Evolutionary conservation across 2,329 filamentous ascomycete species (phyloP), one percentile per base, ranked within the genome.

Genomic region (Ophiocordyceps camponoti-rufipedis): DNA sequence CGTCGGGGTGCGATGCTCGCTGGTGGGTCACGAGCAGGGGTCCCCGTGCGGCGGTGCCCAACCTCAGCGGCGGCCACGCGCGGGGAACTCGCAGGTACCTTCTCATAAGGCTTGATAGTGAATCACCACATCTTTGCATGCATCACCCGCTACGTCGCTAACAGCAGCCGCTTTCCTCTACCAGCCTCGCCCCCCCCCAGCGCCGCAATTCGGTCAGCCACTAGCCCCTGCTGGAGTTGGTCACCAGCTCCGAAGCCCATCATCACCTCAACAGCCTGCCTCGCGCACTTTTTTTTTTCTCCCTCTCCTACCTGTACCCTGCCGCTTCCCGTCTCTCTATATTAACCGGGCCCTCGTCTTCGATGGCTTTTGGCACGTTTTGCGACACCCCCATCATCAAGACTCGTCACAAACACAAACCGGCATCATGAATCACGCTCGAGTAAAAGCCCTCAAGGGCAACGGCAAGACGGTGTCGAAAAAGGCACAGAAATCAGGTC

Each of bases 391-490:
- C 12, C n/a, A 35, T 14, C 32, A 23, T 23, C 5, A 35, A 35
- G 14, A 14, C 32, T 14, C 32, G 32, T 14, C 32, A 35, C 12
- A 35, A n/a, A 35, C 32, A 12, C 10, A 14, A n/a, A 35, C 32
- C 32, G 13, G 12, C 40, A 54, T 29, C 35, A 82, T 82, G 77
- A 75, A 72, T 56, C 76, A 81, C 55, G 66, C 74, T 46, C 69
- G 78, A 53, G 79, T 82, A 57, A 80, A 82, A 61, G 80, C 76
- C 44, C 74, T 85, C 48, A 66, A 71, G 49, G 78, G 81, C 62
- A 78, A 75, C 64, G 74, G 75, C 58, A 86, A 86, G 66, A 86
- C 80, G 14, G 63, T 76, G 32, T 85, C 82, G 42, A 72, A 71
- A 54, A 85, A 85, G 60, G 78, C 79, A 19, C 67, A 69, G 40